Evolutionary conservation across 2,329 filamentous ascomycete species (phyloP), one percentile per base, ranked within the genome.

Genomic region (Capronia coronata): DNA sequence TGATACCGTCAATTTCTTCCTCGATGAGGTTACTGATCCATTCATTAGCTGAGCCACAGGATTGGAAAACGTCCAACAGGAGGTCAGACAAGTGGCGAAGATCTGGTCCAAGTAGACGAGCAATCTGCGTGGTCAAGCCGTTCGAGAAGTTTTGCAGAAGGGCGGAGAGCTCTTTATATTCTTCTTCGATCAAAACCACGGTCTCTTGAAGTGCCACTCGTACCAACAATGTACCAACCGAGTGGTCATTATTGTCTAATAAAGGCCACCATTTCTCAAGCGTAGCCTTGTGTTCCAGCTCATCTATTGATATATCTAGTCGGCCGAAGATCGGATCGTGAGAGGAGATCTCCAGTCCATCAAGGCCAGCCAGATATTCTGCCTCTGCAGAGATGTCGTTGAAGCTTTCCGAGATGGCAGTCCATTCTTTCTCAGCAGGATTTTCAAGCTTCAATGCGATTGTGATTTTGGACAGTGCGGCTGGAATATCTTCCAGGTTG

Each of bases 21-120:
- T 98, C 93, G 0, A 96, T 87, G 34, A 98, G 73, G 2, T 87
- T 83, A 75, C 88, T 93, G 18, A 98, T 77, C 93, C 93, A 98
- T 51, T 96, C 88, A 37, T 78, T 78, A 2, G 87, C 86, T 30
- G 80, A 80, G 0, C 87, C 88, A 2, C 89, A 91, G 2, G 94
- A 90, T 64, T 98, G 93, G 62, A 91, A 98, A 45, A 98, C 94
- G 64, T 97, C 94, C 2, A 82, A 79, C 19, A 55, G 46, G 18
- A 52, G 47, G 18, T 55, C 49, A 11, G 57, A 54, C 0, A 66
- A 58, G 1, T 58, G 46, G 2, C 60, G 56, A 3, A 71, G 19
- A 1, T 66, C 58, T 11, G 50, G 45, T 0, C 88, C 85, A 47
- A 96, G 75, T 48, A 86, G 79, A 38, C 86, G 80, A 2, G 88